Evolutionary conservation across 2,329 filamentous ascomycete genomes (phyloP), one percentile per base, ranked within the genome.

Genomic region (Fusarium sterilihyphosum): DNA sequence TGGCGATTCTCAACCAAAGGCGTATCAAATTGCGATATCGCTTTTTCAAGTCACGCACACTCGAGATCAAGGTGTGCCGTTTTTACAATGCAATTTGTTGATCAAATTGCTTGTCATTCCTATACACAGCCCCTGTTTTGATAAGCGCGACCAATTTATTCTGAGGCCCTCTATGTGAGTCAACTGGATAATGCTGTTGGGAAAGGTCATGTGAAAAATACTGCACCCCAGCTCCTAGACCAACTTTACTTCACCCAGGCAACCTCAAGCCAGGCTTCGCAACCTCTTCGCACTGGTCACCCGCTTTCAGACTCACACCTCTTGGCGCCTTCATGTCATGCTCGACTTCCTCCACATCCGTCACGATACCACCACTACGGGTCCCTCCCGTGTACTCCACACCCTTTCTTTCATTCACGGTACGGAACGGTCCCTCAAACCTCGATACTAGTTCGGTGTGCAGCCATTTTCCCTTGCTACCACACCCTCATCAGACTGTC

Each of bases 81-180:
- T 68, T 53, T 37, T 35, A 22, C 40, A 31, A 38, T 35, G 8
- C 26, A 46, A 50, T 14, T 53, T 11, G 64, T 53, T 57, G 59
- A 69, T 64, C 50, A 46, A 53, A 26, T 18, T 61, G 33, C 24
- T 12, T 31, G 24, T 31, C 46, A 49, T 59, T 59, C 63, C 52
- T 18, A 20, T 29, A 41, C 71, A 70, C 58, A 54, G 53, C 61
- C 64, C 49, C 64, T 44, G 61, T 71, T 58, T 73, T 38, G 35
- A 63, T 58, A 67, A 67, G 56, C 57, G 66, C 57, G 59, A 59
- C 29, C 47, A 58, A 43, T 31, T n/a, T 40, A 61, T 72, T 66
- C 43, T 74, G 72, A 73, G 62, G 71, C 70, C 70, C 44, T 73
- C 71, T 58, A 46, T 61, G 60, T 74, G 71, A 74, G 67, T 74